Evolutionary conservation across 2,329 filamentous ascomycete genomes (phyloP), one percentile per base, ranked within the genome.

Genomic region (Ascomycota sp.): DNA sequence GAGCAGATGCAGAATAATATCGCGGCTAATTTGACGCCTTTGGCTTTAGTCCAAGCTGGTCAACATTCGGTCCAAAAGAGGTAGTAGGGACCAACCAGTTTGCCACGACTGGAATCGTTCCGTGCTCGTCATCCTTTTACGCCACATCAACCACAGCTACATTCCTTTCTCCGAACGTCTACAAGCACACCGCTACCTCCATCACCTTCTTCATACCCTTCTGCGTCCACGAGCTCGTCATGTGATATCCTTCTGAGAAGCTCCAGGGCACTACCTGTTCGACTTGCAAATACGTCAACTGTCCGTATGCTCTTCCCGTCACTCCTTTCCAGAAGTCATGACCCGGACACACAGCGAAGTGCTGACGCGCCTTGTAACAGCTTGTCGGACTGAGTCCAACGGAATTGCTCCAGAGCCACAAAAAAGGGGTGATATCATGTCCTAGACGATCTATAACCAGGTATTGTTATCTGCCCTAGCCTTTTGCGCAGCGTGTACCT

Each of bases 161-260:
- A 83, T 85, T 42, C 78, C 72, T 2, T 69, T 74, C 8, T 66
- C 82, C 4, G 48, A 70, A 71, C 35, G 60, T 83, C 30, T 69
- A 70, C 40, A 75, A 74, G 44, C 63, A 69, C 38, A 69, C 69
- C 4, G 79, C 79, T 2, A 82, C 77, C 0, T 65, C 82, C 30
- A 70, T 80, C 27, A 83, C 77, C 1, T 83, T 83, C 44, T 61
- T 81, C 38, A 54, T 83, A 12, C 75, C 67, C 7, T 75, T 76
- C 0, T 63, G 73, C 36, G 61, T 79, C 13, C 76, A 83, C 42
- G 78, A 85, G 48, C 54, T 83, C 27, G 64, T 82, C 42, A 83
- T 83, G 78, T 76, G 74, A 57, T 78, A 77, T 39, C 59, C 85
- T 22, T 85, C 85, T 48, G 75, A 75, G 48, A 82, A 81, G 50